These are phyloP conservation scores for Yarrowia sp. DNA, from an alignment of 805 yeast species.

Conservation along the genomic window DNA sequence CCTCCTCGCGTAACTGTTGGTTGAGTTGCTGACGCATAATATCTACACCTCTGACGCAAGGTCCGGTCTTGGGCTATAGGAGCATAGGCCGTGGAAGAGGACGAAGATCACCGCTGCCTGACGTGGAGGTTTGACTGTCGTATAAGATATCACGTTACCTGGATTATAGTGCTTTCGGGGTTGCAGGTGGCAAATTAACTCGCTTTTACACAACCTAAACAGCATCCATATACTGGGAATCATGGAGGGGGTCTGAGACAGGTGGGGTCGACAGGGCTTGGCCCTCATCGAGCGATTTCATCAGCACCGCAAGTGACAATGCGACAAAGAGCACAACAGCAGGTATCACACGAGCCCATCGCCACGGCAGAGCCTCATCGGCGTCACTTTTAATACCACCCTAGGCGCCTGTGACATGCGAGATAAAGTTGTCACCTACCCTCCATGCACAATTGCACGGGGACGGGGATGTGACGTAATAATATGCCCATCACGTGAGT, in stretches of 20 bases:
- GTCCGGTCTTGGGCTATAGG: neutral
- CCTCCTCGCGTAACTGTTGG: conserved; percentile 1
- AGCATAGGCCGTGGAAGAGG: too few relatives aligned
- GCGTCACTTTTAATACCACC: neutral
- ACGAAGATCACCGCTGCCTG: neutral
- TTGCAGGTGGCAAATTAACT: neutral
- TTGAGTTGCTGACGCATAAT: conserved; percentile 1
- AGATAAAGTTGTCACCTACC: neutral
- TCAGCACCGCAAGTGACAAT: too few relatives aligned
- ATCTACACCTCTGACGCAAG: neutral
- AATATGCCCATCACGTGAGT: too few relatives aligned
- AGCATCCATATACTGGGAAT: neutral
- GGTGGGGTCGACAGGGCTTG: neutral
- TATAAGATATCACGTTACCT: neutral
- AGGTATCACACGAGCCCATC: neutral
- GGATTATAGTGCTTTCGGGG: neutral
- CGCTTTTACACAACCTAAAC: conserved; percentile 4
- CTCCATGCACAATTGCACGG: neutral
- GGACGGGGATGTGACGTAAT: neutral
- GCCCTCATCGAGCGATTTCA: too few relatives aligned
- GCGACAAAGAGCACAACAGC: too few relatives aligned
- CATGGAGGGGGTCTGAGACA: neutral
- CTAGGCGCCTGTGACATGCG: neutral
- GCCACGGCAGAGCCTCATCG: neutral
- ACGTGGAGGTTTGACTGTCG: neutral